Conservation (phyloP, 1,139 yeast species). For the Hyphopichia wangnamkhiaoensis region DNA sequence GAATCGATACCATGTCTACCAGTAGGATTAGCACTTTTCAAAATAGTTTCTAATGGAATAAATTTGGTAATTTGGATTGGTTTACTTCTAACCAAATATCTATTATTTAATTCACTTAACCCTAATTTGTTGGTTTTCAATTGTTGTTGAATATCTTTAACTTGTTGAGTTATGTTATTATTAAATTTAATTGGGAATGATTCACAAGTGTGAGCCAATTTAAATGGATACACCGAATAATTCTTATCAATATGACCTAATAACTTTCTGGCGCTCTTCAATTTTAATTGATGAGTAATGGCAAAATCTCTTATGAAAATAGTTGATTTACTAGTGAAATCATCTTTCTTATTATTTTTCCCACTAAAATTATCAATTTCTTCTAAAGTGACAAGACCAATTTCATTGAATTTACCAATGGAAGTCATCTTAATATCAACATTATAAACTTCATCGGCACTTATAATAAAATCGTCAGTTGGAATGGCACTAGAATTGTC, state of each 20-base stretch:
- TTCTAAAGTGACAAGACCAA: conserved; percentile 69
- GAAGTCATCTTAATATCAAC: conserved; percentile 84
- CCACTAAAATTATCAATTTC: conserved; percentile 66
- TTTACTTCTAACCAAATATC: conserved; percentile 74
- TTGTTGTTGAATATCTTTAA: conserved; percentile 47
- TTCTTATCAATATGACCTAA: conserved; percentile 68
- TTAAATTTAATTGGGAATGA: conserved; percentile 56
- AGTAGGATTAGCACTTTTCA: conserved; percentile 61
- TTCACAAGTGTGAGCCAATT: conserved; percentile 64
- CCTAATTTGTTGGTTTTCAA: conserved; percentile 71
- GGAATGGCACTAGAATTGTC: conserved; percentile 56
- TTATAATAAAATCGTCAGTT: conserved; percentile 71
- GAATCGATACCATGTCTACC: conserved; percentile 69
- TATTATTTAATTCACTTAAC: conserved; percentile 75
- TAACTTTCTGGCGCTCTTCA: conserved; percentile 72
- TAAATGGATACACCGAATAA: conserved; percentile 90
- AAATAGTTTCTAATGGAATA: conserved; percentile 65
- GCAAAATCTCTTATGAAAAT: conserved; percentile 86
- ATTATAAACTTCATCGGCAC: conserved; percentile 83
- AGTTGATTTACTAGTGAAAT: conserved; percentile 64
- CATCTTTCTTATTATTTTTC: conserved; percentile 51
- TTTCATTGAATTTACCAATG: conserved; percentile 49
- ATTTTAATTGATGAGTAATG: conserved; percentile 70
- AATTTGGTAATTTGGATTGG: conserved; percentile 74
- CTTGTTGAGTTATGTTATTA: conserved; percentile 37